Evolutionary conservation across 192 early-diverging fungal genomes (phyloP), one percentile per base, ranked within the genome.

Genomic region (Backusella circina): DNA sequence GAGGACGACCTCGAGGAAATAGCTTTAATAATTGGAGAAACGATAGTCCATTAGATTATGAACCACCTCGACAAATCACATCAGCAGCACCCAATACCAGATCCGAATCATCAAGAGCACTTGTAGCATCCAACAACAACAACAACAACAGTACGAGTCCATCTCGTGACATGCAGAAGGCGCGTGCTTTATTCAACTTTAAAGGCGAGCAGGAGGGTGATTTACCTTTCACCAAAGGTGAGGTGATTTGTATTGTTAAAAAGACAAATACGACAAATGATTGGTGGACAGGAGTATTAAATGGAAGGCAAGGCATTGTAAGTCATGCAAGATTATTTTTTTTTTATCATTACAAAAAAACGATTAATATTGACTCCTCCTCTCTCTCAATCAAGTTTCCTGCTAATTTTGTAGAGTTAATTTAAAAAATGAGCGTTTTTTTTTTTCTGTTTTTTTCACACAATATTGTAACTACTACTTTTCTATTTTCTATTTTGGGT

Each of bases 131-230:
- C 3, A 61, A 51, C 9, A 51, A 28, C 23, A 28, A 15, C 51
- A 54, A 26, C 21, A 54, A 54, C n/a, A n/a, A n/a, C n/a, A n/a
- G n/a, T n/a, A n/a, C n/a, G 5, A 47, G 44, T 47, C 7, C 16
- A 1, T 57, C 51, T 61, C 54, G n/a, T 61, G 54, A 61, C 12
- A 61, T 61, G 54, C 21, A 61, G 23, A 81, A 82, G 9, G 95
- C 91, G 30, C 81, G 89, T 9, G 97, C 97, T 0, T 69, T 93
- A 75, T 99, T 94, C 71, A 93, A 97, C 81, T 99, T 94, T 84
- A 80, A 80, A 7, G 95, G 91, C 1, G 88, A 95, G 73, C 86
- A 94, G 76, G 79, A 85, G 6, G 95, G 91, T 21, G 97, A 99
- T 79, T 81, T 99, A 75, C 73, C 85, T 18, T 99, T 99, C 79